Evolutionary conservation across 2,329 filamentous ascomycete genomes (phyloP).

Genomic region (Botryotinia globosa): DNA sequence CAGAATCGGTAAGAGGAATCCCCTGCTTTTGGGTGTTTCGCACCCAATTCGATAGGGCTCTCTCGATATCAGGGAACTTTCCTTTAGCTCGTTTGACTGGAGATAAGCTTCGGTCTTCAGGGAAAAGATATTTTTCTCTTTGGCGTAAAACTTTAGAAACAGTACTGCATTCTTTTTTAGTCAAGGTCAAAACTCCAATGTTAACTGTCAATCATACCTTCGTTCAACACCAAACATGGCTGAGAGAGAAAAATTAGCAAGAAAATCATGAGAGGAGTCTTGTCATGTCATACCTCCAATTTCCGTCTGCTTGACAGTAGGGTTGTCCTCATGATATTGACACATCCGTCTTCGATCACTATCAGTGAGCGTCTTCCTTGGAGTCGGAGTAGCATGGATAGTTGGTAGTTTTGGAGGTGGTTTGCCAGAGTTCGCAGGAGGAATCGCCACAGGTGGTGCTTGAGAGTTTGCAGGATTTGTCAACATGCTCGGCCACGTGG

Average conservation of each 20-base stretch:
- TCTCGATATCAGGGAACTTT: constrained; percentile 87
- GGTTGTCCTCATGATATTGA: constrained; percentile 86
- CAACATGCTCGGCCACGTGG: constrained; percentile 78
- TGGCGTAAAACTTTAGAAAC: constrained; percentile 97
- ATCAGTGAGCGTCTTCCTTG: constrained; percentile 85
- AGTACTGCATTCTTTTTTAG: constrained; percentile 57
- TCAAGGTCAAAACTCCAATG: background rate
- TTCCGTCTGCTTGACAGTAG: constrained; percentile 88
- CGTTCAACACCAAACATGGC: constrained; percentile 92
- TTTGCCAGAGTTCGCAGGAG: constrained; percentile 47
- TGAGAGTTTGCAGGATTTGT: constrained; percentile 65
- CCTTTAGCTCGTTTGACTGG: constrained; percentile 80
- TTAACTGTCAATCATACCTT: constrained; percentile 62
- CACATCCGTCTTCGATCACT: constrained; percentile 92
- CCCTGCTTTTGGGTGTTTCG: constrained; percentile 77
- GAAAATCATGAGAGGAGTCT: background rate
- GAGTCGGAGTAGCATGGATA: constrained; percentile 57
- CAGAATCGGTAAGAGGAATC: constrained; percentile 69
- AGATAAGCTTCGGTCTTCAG: constrained; percentile 74
- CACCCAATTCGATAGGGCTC: constrained; percentile 83
- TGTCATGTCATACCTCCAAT: constrained; percentile 69
- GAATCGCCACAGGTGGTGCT: constrained; percentile 55
- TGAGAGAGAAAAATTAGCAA: constrained; percentile 37
- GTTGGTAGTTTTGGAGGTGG: constrained; percentile 48
- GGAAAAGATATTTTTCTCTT: constrained; percentile 89